These are phyloP conservation scores for Solioccasus polychromus DNA, from an alignment of 768 basidiomycete genomes.

Conservation along the genomic window DNA sequence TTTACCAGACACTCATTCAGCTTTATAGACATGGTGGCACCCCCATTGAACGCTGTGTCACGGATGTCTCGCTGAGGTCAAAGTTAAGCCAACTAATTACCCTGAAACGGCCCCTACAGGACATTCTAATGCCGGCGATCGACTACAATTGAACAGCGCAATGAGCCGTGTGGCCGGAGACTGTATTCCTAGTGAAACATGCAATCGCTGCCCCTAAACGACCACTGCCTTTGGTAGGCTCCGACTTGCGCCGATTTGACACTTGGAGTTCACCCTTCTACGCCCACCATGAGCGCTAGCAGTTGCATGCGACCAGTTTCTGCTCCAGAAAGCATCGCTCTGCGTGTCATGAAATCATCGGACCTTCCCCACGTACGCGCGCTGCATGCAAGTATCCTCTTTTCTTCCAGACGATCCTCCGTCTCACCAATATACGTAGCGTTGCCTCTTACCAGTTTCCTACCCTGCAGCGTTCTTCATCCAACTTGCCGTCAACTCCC, in stretches of 20 bases:
- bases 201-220: too few relatives aligned
- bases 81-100: too few relatives aligned
- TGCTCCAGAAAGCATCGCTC: constrained; percentile 7
- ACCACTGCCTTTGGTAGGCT: too few relatives aligned
- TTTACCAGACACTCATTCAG: too few relatives aligned
- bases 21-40: too few relatives aligned
- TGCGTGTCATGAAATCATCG: constrained; percentile 29
- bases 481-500: constrained; percentile 29
- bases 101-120: too few relatives aligned
- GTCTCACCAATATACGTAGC: constrained; percentile 15
- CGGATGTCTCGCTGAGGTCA: too few relatives aligned
- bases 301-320: neutral
- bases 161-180: too few relatives aligned
- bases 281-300: constrained; percentile 8
- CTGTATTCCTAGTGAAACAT: too few relatives aligned
- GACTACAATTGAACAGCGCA: too few relatives aligned
- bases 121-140: too few relatives aligned
- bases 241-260: constrained; percentile 25
- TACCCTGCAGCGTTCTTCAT: constrained; percentile 32
- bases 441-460: constrained; percentile 23
- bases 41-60: too few relatives aligned
- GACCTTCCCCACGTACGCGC: constrained; percentile 27
- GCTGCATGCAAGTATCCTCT: constrained; percentile 21
- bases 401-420: neutral
- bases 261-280: neutral